Evolutionary conservation across 2,329 filamentous ascomycete species (phyloP).

Genomic region (Plectosphaerella cucumerina): DNA sequence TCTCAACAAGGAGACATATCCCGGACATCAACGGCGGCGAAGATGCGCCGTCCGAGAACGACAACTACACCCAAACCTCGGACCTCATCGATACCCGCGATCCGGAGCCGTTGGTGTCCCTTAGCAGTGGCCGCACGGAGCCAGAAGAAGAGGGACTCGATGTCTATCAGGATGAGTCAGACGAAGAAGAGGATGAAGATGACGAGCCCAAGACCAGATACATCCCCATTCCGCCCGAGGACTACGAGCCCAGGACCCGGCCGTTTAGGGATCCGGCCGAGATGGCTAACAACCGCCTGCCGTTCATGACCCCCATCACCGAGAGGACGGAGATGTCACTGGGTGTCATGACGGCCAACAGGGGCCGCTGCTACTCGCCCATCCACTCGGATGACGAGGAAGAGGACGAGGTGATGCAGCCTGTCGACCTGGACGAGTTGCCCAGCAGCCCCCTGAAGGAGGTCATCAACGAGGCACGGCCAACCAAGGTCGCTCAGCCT

Average conservation of each 20-base stretch:
- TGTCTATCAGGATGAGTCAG: constrained; percentile 19
- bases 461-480: constrained; percentile 48
- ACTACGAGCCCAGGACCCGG: constrained; percentile 74
- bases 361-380: constrained; percentile 12
- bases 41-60: constrained; percentile 23
- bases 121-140: constrained; percentile 24
- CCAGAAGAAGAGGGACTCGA: constrained; percentile 24
- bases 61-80: constrained; percentile 33
- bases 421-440: constrained; percentile 18
- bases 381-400: constrained; percentile 20
- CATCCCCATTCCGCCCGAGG: constrained; percentile 77
- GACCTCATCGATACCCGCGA: constrained; percentile 34
- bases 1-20: constrained; percentile 69
- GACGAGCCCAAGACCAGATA: constrained; percentile 59
- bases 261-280: constrained; percentile 78
- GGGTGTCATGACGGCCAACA: constrained; percentile 23
- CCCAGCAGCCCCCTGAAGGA: constrained; percentile 71
- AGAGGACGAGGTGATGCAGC: constrained; percentile 27
- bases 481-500: constrained; percentile 47
- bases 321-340: constrained; percentile 91
- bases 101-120: constrained; percentile 19
- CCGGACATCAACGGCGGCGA: constrained; percentile 36
- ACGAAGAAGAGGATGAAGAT: constrained; percentile 29
- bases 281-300: constrained; percentile 83
- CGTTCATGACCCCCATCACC: constrained; percentile 98